These are phyloP conservation scores for Fusarium bactridioides DNA, from an alignment of 2,329 filamentous ascomycete genomes.

Conservation along the genomic window DNA sequence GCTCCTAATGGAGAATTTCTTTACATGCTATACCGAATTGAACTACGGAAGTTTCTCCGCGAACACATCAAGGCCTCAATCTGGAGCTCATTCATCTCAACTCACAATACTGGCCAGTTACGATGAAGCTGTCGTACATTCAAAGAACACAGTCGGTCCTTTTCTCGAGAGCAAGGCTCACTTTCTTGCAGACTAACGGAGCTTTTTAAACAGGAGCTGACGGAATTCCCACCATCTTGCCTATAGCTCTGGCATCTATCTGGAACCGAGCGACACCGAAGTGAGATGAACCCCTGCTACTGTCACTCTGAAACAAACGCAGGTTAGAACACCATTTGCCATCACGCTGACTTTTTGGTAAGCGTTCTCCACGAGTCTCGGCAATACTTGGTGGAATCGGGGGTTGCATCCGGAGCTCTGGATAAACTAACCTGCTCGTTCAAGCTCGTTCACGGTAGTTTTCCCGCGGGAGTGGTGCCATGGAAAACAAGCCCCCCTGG, in stretches of 20 bases:
- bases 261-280: not conserved
- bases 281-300: not conserved
- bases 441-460: not conserved
- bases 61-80: not conserved
- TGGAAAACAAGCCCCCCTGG: not conserved
- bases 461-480: not conserved
- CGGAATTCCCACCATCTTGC: slow-evolving; percentile 1
- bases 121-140: not conserved
- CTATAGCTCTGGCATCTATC: not conserved
- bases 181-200: not conserved
- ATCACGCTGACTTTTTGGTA: not conserved
- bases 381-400: not conserved
- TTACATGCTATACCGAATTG: not conserved
- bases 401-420: not conserved
- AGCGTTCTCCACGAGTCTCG: not conserved
- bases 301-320: not conserved
- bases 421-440: not conserved
- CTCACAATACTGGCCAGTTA: not conserved
- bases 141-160: slow-evolving; percentile 2
- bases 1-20: not conserved
- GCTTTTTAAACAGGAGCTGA: not conserved
- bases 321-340: not conserved
- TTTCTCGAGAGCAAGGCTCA: not conserved
- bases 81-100: not conserved
- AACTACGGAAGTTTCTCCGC: slow-evolving; percentile 13